Evolutionary conservation across 306 rosid genomes (phyloP).

Genomic region (Cicer bijugum): DNA sequence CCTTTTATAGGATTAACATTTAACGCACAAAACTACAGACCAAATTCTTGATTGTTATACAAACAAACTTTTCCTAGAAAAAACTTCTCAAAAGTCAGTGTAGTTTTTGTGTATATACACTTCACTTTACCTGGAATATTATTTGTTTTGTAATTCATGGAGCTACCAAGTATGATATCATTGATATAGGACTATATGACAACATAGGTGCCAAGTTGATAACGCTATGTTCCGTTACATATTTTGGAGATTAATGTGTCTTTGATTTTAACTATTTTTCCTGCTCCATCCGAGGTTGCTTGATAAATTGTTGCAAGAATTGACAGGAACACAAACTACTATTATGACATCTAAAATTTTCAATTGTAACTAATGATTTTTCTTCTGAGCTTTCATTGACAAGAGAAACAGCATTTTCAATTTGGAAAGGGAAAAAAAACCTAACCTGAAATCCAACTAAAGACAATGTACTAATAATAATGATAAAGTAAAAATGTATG

Average conservation of each 20-base stretch:
- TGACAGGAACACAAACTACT: not conserved
- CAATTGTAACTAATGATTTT: slow-evolving; percentile 13
- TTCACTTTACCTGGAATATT: not conserved
- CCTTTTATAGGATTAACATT: slow-evolving; percentile 3
- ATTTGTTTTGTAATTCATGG: slow-evolving; percentile 5
- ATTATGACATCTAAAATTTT: not conserved
- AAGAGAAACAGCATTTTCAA: not conserved
- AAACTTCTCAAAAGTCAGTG: not conserved
- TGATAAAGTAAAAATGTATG: not conserved
- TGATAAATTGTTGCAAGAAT: not conserved
- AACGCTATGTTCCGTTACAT: slow-evolving; percentile 8
- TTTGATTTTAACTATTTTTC: slow-evolving; percentile 1
- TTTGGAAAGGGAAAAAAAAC: not conserved
- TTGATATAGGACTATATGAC: not conserved
- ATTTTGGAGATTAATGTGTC: not conserved
- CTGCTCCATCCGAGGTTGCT: not conserved
- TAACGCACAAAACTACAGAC: not conserved
- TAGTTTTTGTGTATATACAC: slow-evolving; percentile 32
- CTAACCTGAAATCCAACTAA: not conserved
- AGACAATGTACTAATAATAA: not conserved
- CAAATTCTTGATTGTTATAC: slow-evolving; percentile 14
- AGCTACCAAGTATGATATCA: not conserved
- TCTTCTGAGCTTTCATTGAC: slow-evolving; percentile 10
- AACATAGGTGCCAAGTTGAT: not conserved
- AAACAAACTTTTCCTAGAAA: not conserved